Conservation (phyloP, 345 rosid species). For the Cardamine resedifolia region DNA sequence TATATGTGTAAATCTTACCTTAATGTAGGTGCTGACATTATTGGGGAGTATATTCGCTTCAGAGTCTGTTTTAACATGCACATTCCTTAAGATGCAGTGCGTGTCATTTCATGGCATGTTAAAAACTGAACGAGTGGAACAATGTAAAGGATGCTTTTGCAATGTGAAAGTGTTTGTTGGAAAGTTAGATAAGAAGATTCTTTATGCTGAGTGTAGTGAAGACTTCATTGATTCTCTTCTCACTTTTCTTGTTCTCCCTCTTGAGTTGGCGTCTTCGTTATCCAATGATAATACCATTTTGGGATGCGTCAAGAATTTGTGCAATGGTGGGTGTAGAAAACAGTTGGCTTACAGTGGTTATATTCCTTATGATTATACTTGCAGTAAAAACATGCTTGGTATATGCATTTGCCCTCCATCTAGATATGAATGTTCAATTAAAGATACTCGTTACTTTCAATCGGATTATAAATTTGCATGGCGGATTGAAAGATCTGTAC, state of each 20-base stretch:
- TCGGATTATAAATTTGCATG: no score
- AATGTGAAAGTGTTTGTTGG: not conserved
- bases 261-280: no score
- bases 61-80: not conserved
- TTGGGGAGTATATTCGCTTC: not conserved
- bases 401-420: no score
- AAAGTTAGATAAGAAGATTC: not conserved
- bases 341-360: no score
- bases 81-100: not conserved
- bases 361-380: no score
- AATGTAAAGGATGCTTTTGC: not conserved
- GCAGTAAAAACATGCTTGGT: no score
- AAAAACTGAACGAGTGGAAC: not conserved
- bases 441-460: no score
- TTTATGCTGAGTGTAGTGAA: constrained; percentile 4
- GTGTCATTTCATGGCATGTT: not conserved
- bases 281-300: not conserved
- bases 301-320: constrained; percentile 9
- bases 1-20: no score
- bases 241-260: no score
- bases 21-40: not conserved
- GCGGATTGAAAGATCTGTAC: no score
- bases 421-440: no score
- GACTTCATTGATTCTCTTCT: not conserved
- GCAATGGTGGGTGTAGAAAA: not conserved